Conservation (phyloP, 2,329 filamentous ascomycete species). For the Scedosporium boydii region DNA sequence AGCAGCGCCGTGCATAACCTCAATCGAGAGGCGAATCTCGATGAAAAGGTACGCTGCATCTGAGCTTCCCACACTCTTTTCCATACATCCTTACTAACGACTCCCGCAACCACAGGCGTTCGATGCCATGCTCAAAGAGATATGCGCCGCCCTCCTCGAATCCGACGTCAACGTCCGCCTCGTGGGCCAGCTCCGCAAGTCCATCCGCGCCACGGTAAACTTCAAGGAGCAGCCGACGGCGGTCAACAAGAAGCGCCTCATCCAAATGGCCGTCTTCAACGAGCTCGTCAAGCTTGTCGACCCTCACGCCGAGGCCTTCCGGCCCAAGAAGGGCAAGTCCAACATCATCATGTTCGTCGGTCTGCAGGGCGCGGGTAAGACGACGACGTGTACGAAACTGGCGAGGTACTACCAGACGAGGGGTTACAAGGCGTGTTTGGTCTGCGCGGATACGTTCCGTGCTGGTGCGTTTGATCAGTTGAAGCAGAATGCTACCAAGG, state of each 20-base stretch:
- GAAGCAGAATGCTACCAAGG: slow-evolving; percentile 98
- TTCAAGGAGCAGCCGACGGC: slow-evolving; percentile 86
- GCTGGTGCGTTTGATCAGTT: slow-evolving; percentile 97
- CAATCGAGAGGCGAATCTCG: slow-evolving; percentile 82
- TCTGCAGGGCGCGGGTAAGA: slow-evolving; percentile 95
- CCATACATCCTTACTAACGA: slow-evolving; percentile 8
- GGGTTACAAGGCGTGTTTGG: slow-evolving; percentile 85
- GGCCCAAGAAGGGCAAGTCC: slow-evolving; percentile 88
- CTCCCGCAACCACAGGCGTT: slow-evolving; percentile 55
- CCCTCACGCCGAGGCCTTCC: slow-evolving; percentile 89
- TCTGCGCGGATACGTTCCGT: slow-evolving; percentile 97
- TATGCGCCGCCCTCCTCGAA: slow-evolving; percentile 88
- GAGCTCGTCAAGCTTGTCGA: slow-evolving; percentile 93
- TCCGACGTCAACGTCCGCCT: slow-evolving; percentile 96
- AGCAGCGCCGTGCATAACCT: slow-evolving; percentile 93
- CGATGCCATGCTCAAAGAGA: slow-evolving; percentile 97
- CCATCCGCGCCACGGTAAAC: slow-evolving; percentile 83
- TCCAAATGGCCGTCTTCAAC: slow-evolving; percentile 96
- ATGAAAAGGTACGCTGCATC: slow-evolving; percentile 67
- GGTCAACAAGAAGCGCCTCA: slow-evolving; percentile 96
- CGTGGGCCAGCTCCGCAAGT: slow-evolving; percentile 82
- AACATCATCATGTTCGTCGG: slow-evolving; percentile 99
- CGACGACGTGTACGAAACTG: slow-evolving; percentile 94
- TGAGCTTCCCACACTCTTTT: slow-evolving; percentile 3
- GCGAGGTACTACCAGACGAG: slow-evolving; percentile 89